phyloP scores from a whole-genome alignment of 371 early-diverging fungal genomes.

The Apophysomyces elegans region DNA sequence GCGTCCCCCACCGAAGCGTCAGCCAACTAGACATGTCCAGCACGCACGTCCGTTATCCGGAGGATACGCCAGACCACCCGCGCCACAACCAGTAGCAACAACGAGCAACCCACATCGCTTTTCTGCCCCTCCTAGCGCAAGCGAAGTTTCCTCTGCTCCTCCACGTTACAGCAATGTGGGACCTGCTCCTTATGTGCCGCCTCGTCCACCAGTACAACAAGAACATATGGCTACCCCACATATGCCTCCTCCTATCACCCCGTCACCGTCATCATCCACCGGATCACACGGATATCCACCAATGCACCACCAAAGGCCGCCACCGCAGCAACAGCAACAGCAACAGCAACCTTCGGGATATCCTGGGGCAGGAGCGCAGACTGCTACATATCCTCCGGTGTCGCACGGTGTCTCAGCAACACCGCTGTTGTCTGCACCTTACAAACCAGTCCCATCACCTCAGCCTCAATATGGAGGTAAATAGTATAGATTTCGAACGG shows the following conservation, averaged over 20 bases:
- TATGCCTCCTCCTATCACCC: slow-evolving; percentile 24
- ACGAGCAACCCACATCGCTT: slow-evolving; percentile 15
- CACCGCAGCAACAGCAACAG: slow-evolving; percentile 9
- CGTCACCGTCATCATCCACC: slow-evolving; percentile 19
- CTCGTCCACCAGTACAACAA: slow-evolving; percentile 15
- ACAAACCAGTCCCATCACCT: slow-evolving; percentile 14
- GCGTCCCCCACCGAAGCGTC: slow-evolving; percentile 47
- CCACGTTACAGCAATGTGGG: slow-evolving; percentile 21
- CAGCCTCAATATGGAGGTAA: slow-evolving; percentile 15
- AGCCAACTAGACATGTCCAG: slow-evolving; percentile 40
- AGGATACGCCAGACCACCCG: slow-evolving; percentile 20
- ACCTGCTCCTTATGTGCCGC: slow-evolving; percentile 24
- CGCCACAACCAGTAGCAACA: slow-evolving; percentile 26
- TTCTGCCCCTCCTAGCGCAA: slow-evolving; percentile 25
- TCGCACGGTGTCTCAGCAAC: slow-evolving; percentile 5
- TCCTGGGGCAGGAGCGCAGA: slow-evolving; percentile 15
- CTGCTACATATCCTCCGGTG: slow-evolving; percentile 2
- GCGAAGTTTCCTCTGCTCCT: slow-evolving; percentile 25
- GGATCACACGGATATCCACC: slow-evolving; percentile 23
- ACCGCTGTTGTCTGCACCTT: slow-evolving; percentile 23
- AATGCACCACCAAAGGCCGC: slow-evolving; percentile 7
- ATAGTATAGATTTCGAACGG: no score
- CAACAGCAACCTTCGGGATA: slow-evolving; percentile 13
- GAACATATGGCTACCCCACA: slow-evolving; percentile 25
- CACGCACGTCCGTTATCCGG: slow-evolving; percentile 24